These are phyloP conservation scores for Euphrasia arctica DNA, from an alignment of 305 asterid species.

Conservation along the genomic window DNA sequence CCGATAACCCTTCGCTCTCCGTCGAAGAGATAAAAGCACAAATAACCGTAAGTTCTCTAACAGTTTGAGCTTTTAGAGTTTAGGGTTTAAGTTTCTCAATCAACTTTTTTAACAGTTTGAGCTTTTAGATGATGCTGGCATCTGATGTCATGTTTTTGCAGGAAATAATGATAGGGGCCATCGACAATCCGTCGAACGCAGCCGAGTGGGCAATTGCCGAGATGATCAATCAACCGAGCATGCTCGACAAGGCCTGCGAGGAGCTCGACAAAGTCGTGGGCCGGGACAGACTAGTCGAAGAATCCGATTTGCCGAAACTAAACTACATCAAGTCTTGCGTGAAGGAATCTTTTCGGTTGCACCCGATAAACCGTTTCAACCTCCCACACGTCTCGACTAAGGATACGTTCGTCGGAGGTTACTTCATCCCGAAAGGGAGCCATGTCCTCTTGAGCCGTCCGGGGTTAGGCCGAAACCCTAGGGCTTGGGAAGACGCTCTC, in stretches of 20 bases:
- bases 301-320: constrained; percentile 27
- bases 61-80: too few relatives aligned
- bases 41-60: constrained; percentile 21
- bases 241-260: not conserved
- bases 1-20: constrained; percentile 15
- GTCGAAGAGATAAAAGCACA: constrained; percentile 29
- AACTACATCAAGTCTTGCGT: constrained; percentile 32
- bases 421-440: constrained; percentile 31
- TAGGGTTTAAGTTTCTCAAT: too few relatives aligned
- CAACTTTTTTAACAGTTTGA: too few relatives aligned
- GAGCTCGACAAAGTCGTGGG: constrained; percentile 34
- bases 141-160: not conserved
- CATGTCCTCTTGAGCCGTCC: constrained; percentile 22
- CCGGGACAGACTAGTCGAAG: constrained; percentile 23
- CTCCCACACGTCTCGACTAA: constrained; percentile 24
- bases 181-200: constrained; percentile 13
- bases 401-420: constrained; percentile 26
- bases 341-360: constrained; percentile 30
- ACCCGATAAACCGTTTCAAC: constrained; percentile 27
- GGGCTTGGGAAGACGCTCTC: constrained; percentile 28
- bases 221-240: not conserved
- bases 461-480: constrained; percentile 29
- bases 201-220: too few relatives aligned
- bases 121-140: too few relatives aligned
- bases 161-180: constrained; percentile 25